phyloP scores from a whole-genome alignment of 106 monocot species.

The Gastrodia elata region DNA sequence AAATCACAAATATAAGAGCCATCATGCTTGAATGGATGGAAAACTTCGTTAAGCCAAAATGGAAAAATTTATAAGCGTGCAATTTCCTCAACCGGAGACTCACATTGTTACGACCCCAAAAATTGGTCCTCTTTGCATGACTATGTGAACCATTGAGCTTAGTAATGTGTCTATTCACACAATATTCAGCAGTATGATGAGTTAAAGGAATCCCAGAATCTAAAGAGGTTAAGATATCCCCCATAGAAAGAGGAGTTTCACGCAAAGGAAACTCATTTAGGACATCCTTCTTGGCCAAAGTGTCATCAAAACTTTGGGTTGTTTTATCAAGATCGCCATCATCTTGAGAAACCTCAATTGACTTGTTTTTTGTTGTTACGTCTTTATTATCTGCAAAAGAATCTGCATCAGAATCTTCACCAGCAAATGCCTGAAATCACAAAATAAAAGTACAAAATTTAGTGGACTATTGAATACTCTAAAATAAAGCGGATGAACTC shows the following conservation, averaged over 20 bases:
- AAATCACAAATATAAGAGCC: background rate
- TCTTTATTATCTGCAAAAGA: slow-evolving; percentile 35
- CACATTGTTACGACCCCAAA: slow-evolving; percentile 82
- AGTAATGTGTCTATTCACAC: slow-evolving; percentile 32
- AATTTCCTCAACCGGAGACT: slow-evolving; percentile 13
- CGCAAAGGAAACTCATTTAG: slow-evolving; percentile 24
- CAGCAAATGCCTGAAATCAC: slow-evolving; percentile 57
- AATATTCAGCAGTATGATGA: slow-evolving; percentile 36
- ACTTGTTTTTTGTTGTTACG: slow-evolving; percentile 25
- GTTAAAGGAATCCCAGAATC: slow-evolving; percentile 56
- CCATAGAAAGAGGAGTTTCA: slow-evolving; percentile 74
- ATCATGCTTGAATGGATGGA: background rate
- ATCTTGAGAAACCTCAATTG: slow-evolving; percentile 17
- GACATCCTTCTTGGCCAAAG: slow-evolving; percentile 31
- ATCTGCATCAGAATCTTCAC: slow-evolving; percentile 69
- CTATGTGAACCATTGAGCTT: slow-evolving; percentile 57
- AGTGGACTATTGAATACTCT: background rate
- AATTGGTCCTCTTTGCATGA: slow-evolving; percentile 48
- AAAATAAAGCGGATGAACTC: background rate
- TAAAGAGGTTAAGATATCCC: slow-evolving; percentile 80
- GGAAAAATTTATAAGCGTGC: background rate
- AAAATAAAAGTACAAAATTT: background rate
- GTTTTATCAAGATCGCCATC: slow-evolving; percentile 24
- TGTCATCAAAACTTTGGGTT: slow-evolving; percentile 25
- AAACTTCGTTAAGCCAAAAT: background rate